A percentile compares a stretch with the other conserved stretches of the same genome.
These are phyloP conservation scores for Dryadomyces quercus-mongolicae DNA, from an alignment of 2,329 filamentous ascomycete genomes.

Conservation along the genomic window DNA sequence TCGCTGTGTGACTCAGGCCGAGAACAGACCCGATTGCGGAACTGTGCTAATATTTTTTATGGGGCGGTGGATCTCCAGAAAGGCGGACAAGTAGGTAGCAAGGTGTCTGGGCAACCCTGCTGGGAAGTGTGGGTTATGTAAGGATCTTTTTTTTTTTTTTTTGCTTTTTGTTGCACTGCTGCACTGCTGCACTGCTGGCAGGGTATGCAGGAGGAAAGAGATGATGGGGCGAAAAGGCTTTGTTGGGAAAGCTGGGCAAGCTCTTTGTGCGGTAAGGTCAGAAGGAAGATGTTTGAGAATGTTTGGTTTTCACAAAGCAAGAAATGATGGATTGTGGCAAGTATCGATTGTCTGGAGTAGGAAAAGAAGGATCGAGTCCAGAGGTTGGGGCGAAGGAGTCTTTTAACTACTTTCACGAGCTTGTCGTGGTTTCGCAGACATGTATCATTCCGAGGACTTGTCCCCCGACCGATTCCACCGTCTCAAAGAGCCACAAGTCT, in stretches of 20 bases:
- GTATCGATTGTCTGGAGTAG: not conserved
- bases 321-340: not conserved
- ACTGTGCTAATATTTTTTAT: slow-evolving; percentile 5
- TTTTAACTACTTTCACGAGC: not conserved
- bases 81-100: not conserved
- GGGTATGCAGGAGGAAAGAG: not conserved
- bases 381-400: not conserved
- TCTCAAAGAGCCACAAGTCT: not conserved
- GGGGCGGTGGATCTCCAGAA: slow-evolving; percentile 3
- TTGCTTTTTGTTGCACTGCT: too few relatives aligned
- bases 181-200: too few relatives aligned
- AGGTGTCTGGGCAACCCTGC: slow-evolving; percentile 1
- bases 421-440: slow-evolving; percentile 3
- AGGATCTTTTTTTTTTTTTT: not conserved
- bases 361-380: not conserved
- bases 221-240: not conserved
- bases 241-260: not conserved
- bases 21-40: slow-evolving; percentile 12
- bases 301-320: too few relatives aligned
- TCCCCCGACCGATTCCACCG: slow-evolving; percentile 3
- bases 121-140: not conserved
- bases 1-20: slow-evolving; percentile 5
- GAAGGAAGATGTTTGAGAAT: too few relatives aligned
- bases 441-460: not conserved
- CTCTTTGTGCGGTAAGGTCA: not conserved